These are phyloP conservation scores for Fusarium foetens DNA, from an alignment of 2,329 filamentous ascomycete genomes.

Conservation along the genomic window DNA sequence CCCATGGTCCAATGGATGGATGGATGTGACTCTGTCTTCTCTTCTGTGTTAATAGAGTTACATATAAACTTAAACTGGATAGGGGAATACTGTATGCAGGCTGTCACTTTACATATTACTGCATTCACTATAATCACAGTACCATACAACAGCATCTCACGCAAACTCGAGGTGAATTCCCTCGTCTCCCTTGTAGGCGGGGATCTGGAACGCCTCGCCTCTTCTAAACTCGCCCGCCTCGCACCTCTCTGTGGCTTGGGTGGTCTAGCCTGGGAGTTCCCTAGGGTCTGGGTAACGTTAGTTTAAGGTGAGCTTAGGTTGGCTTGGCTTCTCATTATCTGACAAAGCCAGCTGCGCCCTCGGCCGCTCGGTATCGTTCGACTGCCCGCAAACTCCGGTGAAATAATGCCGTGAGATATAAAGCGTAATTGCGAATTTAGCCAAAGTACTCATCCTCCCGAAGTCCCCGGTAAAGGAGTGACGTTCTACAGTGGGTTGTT, in stretches of 20 bases:
- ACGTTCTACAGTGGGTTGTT: not conserved
- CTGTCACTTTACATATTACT: not conserved
- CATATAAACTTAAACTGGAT: not conserved
- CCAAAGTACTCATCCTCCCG: not conserved
- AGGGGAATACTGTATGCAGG: not conserved
- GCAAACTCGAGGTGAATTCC: not conserved
- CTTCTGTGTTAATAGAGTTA: not conserved
- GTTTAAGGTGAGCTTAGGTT: constrained; percentile 11
- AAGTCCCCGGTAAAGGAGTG: not conserved
- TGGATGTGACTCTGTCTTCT: not conserved
- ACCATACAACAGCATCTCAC: not conserved
- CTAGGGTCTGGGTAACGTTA: constrained; percentile 22
- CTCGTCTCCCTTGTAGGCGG: not conserved
- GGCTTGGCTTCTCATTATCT: constrained; percentile 3
- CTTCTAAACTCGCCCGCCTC: constrained; percentile 26
- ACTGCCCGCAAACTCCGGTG: constrained; percentile 24
- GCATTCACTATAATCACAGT: not conserved
- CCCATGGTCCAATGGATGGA: not conserved
- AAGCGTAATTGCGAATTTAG: not conserved
- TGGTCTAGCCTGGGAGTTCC: not conserved
- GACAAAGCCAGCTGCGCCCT: constrained; percentile 26
- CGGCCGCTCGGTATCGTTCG: constrained; percentile 21
- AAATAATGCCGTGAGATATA: not conserved
- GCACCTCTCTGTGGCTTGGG: constrained; percentile 34
- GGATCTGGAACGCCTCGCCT: constrained; percentile 12